A percentile compares a stretch with the other conserved stretches of the same genome.
These are phyloP conservation scores for Neofusicoccum cordaticola DNA, from an alignment of 2,329 filamentous ascomycete species.

Conservation along the genomic window DNA sequence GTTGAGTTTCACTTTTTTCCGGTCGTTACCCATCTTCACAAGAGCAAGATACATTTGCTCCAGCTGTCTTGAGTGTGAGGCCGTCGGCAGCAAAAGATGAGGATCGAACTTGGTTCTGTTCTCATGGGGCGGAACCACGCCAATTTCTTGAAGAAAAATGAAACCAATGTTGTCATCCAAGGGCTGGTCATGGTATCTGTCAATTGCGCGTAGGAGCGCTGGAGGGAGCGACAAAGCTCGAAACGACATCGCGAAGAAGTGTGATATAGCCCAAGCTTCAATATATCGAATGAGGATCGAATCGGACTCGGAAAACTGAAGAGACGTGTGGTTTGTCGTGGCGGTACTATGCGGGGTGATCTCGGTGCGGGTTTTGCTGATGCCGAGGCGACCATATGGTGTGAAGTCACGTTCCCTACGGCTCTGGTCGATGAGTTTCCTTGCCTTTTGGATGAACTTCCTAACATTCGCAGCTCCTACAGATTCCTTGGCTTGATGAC, in stretches of 20 bases:
- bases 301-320: slow-evolving; percentile 51
- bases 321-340: slow-evolving; percentile 22
- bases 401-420: slow-evolving; percentile 38
- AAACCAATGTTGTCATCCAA: slow-evolving; percentile 52
- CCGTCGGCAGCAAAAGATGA: slow-evolving; percentile 51
- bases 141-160: slow-evolving; percentile 73
- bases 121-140: slow-evolving; percentile 69
- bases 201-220: slow-evolving; percentile 60
- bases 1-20: slow-evolving; percentile 36
- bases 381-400: slow-evolving; percentile 33
- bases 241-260: slow-evolving; percentile 37
- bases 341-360: slow-evolving; percentile 23
- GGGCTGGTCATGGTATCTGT: slow-evolving; percentile 56
- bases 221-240: slow-evolving; percentile 62
- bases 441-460: slow-evolving; percentile 42
- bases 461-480: slow-evolving; percentile 30
- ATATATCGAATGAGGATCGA: slow-evolving; percentile 64
- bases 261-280: slow-evolving; percentile 56
- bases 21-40: slow-evolving; percentile 23
- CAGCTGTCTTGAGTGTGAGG: slow-evolving; percentile 43
- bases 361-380: slow-evolving; percentile 32
- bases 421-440: slow-evolving; percentile 38
- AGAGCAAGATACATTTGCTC: slow-evolving; percentile 36
- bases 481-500: not conserved
- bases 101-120: slow-evolving; percentile 62